Evolutionary conservation across 306 rosid genomes (phyloP).

Genomic region (Inga laurina): DNA sequence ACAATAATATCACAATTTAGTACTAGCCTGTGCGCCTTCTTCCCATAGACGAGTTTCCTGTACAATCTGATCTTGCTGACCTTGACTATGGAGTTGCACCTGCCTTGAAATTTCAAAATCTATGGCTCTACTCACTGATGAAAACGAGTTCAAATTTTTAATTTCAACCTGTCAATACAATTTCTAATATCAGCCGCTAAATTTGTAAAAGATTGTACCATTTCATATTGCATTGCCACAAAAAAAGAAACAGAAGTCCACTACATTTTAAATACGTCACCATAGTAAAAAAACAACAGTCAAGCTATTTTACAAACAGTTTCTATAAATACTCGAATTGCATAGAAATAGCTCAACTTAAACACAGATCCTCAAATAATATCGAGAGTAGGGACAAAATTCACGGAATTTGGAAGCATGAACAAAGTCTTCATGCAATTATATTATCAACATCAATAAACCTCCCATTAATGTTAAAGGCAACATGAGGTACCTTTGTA

Average conservation of each 20-base stretch:
- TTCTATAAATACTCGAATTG: too few relatives aligned
- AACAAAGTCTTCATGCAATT: constrained; percentile 14
- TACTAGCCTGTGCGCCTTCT: constrained; percentile 84
- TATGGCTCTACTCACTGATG: constrained; percentile 79
- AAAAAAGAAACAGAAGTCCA: background rate
- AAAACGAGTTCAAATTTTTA: constrained; percentile 87
- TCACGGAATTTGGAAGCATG: background rate
- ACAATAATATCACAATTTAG: constrained; percentile 33
- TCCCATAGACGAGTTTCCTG: constrained; percentile 98
- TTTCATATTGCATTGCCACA: constrained; percentile 23
- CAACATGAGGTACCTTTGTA: constrained; percentile 61
- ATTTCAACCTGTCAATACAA: constrained; percentile 82
- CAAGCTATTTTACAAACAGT: too few relatives aligned
- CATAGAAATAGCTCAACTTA: background rate
- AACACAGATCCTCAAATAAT: background rate
- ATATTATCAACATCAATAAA: constrained; percentile 5
- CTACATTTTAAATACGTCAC: background rate
- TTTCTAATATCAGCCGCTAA: constrained; percentile 26
- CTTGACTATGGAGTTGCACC: constrained; percentile 74
- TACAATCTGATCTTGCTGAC: constrained; percentile 71
- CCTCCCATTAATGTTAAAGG: constrained; percentile 6
- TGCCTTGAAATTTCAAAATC: constrained; percentile 95
- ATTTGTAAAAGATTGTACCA: background rate
- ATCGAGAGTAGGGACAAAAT: constrained; percentile 11
- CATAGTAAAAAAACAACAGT: too few relatives aligned